A percentile compares a stretch with the other conserved stretches of the same genome.
phyloP scores from a whole-genome alignment of 176 grass and related monocot species.

The Pontederia paniculata region DNA sequence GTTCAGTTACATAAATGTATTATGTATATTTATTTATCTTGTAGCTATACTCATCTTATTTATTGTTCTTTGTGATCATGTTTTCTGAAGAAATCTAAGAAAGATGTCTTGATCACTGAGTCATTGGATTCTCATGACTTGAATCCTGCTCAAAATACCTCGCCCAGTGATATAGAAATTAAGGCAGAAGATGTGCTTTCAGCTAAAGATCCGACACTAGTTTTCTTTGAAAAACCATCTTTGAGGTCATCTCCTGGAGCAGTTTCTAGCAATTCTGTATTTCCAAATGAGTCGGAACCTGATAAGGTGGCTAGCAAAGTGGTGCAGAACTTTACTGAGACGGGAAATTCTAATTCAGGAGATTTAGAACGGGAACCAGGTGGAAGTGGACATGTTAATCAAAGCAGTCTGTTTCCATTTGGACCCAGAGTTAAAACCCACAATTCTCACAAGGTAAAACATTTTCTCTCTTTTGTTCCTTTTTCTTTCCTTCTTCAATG shows the following conservation, averaged over 20 bases:
- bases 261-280: constrained; percentile 32
- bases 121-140: constrained; percentile 21
- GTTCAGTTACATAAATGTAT: no score
- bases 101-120: constrained; percentile 32
- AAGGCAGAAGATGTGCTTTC: constrained; percentile 33
- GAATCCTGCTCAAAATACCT: constrained; percentile 31
- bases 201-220: constrained; percentile 69
- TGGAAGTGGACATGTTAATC: constrained; percentile 30
- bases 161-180: constrained; percentile 33
- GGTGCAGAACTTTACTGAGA: constrained; percentile 25
- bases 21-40: no score
- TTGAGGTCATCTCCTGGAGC: constrained; percentile 34
- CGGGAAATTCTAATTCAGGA: constrained; percentile 26
- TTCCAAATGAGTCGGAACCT: constrained; percentile 25
- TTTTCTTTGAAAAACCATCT: constrained; percentile 57
- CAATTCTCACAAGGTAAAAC: constrained; percentile 46
- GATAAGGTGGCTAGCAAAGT: constrained; percentile 24
- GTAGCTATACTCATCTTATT: no score
- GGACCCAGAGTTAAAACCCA: constrained; percentile 41
- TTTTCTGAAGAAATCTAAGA: constrained; percentile 51
- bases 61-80: constrained; percentile 6
- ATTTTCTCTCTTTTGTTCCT: no score
- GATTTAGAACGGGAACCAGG: constrained; percentile 34
- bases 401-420: constrained; percentile 72
- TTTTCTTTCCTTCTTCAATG: no score